These are phyloP conservation scores for Flammula alnicola DNA, from an alignment of 1,284 basidiomycete genomes.

Conservation along the genomic window DNA sequence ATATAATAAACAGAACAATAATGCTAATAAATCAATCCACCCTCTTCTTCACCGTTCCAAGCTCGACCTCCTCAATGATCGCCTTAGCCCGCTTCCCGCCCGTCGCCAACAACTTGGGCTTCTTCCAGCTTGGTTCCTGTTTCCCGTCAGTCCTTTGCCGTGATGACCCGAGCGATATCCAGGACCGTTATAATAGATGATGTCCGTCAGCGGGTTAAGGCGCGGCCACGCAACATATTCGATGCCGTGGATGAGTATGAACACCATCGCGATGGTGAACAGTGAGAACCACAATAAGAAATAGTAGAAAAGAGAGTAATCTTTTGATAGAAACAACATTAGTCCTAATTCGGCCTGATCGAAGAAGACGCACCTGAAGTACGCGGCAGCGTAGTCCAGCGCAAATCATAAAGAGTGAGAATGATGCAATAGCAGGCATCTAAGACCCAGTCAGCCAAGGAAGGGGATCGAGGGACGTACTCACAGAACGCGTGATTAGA, in stretches of 20 bases:
- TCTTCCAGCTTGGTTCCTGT: slow-evolving; percentile 38
- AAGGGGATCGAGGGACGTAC: too few relatives aligned
- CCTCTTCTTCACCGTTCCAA: slow-evolving; percentile 60
- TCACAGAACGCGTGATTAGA: slow-evolving; percentile 79
- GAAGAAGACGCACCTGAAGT: slow-evolving; percentile 69
- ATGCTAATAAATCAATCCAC: slow-evolving; percentile 53
- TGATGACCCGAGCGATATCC: slow-evolving; percentile 80
- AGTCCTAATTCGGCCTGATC: slow-evolving; percentile 8
- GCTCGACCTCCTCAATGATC: slow-evolving; percentile 44
- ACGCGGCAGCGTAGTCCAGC: slow-evolving; percentile 85
- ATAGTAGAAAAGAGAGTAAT: slow-evolving; percentile 83
- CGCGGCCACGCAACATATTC: slow-evolving; percentile 96
- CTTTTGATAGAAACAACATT: slow-evolving; percentile 38
- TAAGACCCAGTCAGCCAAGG: slow-evolving; percentile 34
- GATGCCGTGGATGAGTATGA: slow-evolving; percentile 81
- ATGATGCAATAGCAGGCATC: slow-evolving; percentile 86
- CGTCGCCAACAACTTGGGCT: slow-evolving; percentile 40
- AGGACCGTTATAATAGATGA: slow-evolving; percentile 87
- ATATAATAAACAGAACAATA: slow-evolving; percentile 6
- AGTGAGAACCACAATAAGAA: slow-evolving; percentile 79
- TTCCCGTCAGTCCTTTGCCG: slow-evolving; percentile 69
- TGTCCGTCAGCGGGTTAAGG: slow-evolving; percentile 82
- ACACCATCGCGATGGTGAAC: slow-evolving; percentile 61
- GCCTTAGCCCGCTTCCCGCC: slow-evolving; percentile 30
- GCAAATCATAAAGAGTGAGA: slow-evolving; percentile 87